Conservation (phyloP, 441 rosid species). For the Arabidopsis lyrata region DNA sequence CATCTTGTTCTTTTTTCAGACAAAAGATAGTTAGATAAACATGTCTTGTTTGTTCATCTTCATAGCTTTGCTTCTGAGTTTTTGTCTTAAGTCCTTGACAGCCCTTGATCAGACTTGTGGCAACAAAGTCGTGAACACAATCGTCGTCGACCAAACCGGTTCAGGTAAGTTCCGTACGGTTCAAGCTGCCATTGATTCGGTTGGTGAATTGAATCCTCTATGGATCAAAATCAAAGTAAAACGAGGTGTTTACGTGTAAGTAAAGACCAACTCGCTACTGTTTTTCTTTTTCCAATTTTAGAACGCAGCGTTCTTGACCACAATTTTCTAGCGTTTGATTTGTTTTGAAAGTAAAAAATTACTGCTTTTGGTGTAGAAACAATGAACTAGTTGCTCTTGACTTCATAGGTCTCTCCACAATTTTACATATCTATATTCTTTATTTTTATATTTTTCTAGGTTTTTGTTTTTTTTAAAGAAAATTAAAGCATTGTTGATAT, state of each 20-base stretch:
- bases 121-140: conserved; percentile 28
- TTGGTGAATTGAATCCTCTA: conserved; percentile 14
- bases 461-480: neutral
- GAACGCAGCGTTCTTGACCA: conserved; percentile 15
- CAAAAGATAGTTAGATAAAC: neutral
- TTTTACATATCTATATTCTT: neutral
- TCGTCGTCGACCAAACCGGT: conserved; percentile 42
- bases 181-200: conserved; percentile 41
- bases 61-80: conserved; percentile 34
- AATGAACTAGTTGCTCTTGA: conserved; percentile 2
- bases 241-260: conserved; percentile 43
- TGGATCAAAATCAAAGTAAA: conserved; percentile 48
- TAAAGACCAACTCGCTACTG: conserved; percentile 8
- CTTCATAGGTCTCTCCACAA: neutral
- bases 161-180: conserved; percentile 28
- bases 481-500: neutral
- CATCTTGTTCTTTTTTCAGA: neutral
- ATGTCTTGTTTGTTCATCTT: conserved; percentile 40
- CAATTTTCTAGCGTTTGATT: conserved; percentile 22
- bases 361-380: neutral
- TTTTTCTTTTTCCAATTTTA: neutral
- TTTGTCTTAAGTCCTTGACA: conserved; percentile 28
- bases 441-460: neutral
- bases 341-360: neutral
- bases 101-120: conserved; percentile 36